Conservation (phyloP, 2,329 filamentous ascomycete species). For the Hymenoscyphus albidus region DNA sequence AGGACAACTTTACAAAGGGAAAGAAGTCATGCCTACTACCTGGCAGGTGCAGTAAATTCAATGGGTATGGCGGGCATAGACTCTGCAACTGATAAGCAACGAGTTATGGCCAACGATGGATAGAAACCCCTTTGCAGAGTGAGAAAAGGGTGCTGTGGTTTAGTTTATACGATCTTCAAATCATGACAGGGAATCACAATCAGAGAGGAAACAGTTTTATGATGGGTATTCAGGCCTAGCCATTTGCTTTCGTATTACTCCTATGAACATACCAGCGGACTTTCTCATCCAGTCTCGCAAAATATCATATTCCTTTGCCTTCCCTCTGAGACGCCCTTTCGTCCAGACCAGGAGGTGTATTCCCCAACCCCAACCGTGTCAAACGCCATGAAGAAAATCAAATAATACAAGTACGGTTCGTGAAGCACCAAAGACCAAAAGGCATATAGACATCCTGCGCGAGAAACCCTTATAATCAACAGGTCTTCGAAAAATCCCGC, state of each 20-base stretch:
- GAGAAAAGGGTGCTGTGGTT: too few relatives aligned
- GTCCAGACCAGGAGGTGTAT: conserved; percentile 23
- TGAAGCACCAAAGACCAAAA: conserved; percentile 15
- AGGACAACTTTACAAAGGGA: too few relatives aligned
- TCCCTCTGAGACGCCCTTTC: conserved; percentile 21
- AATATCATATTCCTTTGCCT: conserved; percentile 7
- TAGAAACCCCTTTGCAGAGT: too few relatives aligned
- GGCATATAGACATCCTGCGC: conserved; percentile 23
- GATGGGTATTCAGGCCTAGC: conserved; percentile 26
- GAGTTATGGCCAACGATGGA: too few relatives aligned
- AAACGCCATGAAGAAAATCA: conserved; percentile 23
- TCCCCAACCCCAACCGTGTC: conserved; percentile 21
- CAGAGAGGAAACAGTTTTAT: not conserved
- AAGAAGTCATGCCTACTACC: too few relatives aligned
- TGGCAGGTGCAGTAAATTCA: too few relatives aligned
- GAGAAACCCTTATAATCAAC: conserved; percentile 20
- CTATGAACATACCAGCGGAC: conserved; percentile 20
- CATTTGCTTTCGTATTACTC: conserved; percentile 20
- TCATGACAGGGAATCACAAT: not conserved
- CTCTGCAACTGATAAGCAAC: too few relatives aligned
- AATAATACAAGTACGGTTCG: conserved; percentile 11
- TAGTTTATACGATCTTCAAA: not conserved
- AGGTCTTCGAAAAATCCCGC: conserved; percentile 28
- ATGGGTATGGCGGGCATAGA: too few relatives aligned
- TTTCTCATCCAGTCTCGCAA: conserved; percentile 8